phyloP scores from a whole-genome alignment of 2,329 filamentous ascomycete species.

The Chlorencoelia australis region DNA sequence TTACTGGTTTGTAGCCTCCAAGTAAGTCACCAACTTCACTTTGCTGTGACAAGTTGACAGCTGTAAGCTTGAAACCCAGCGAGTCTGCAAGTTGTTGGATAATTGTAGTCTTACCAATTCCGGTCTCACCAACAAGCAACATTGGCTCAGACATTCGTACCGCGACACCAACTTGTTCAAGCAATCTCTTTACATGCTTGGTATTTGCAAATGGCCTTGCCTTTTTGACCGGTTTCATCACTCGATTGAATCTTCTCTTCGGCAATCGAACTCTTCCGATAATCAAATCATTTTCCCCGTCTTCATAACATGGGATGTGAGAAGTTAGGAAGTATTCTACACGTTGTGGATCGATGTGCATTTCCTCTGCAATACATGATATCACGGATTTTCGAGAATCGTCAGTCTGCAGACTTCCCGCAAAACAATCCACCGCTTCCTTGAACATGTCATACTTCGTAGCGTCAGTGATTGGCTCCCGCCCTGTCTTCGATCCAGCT shows the following conservation, averaged over 20 bases:
- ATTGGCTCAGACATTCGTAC: constrained; percentile 80
- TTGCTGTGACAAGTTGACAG: constrained; percentile 95
- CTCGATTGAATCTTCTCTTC: constrained; percentile 36
- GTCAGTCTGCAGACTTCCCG: constrained; percentile 63
- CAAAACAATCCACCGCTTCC: constrained; percentile 88
- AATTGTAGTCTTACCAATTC: constrained; percentile 95
- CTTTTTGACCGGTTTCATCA: constrained; percentile 40
- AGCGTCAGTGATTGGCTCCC: constrained; percentile 62
- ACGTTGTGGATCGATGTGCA: constrained; percentile 76
- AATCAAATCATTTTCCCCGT: constrained; percentile 45
- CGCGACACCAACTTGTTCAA: constrained; percentile 81
- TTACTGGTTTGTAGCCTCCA: constrained; percentile 94
- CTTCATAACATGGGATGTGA: constrained; percentile 61
- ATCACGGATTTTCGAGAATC: constrained; percentile 51
- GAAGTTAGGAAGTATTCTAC: constrained; percentile 67
- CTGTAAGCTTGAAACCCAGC: constrained; percentile 76
- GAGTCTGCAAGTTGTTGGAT: constrained; percentile 84
- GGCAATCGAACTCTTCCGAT: constrained; percentile 56
- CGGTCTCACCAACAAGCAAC: constrained; percentile 93
- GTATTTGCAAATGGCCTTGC: constrained; percentile 78
- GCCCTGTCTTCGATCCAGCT: constrained; percentile 52
- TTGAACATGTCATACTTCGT: constrained; percentile 78
- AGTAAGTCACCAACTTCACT: constrained; percentile 94
- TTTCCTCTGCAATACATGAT: constrained; percentile 68
- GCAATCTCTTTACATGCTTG: constrained; percentile 67